These are phyloP conservation scores for Henningerozyma blattae DNA, from an alignment of 805 yeast species.

Conservation along the genomic window DNA sequence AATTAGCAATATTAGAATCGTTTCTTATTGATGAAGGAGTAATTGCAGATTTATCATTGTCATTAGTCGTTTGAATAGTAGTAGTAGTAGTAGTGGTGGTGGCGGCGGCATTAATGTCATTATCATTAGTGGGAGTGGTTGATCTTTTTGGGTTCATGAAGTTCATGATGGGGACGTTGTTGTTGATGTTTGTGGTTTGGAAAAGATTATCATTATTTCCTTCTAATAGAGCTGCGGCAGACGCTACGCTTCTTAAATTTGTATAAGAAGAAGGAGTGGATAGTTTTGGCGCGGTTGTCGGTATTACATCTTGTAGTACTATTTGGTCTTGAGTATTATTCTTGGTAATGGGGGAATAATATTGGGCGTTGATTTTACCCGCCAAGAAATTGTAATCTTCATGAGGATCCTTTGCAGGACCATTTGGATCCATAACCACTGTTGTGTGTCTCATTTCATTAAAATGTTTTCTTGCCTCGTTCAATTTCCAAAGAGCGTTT, in stretches of 20 bases:
- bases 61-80: not conserved
- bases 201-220: not conserved
- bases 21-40: not conserved
- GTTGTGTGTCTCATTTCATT: conserved; percentile 16
- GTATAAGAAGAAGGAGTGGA: not conserved
- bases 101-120: not conserved
- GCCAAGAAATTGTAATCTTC: conserved; percentile 26
- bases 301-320: not conserved
- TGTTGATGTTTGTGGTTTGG: no score
- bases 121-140: not conserved
- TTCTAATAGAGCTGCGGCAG: not conserved
- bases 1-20: not conserved
- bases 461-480: conserved; percentile 54
- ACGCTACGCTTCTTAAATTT: not conserved
- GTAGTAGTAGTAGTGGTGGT: not conserved
- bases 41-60: not conserved
- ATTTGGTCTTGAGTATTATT: not conserved
- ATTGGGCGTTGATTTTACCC: conserved; percentile 27
- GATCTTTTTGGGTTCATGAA: no score
- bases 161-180: no score
- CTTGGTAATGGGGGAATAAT: conserved; percentile 5
- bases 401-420: conserved; percentile 10
- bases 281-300: no score
- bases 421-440: conserved; percentile 15
- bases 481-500: conserved; percentile 26